Base-by-base conservation (phyloP, 495 filamentous ascomycete species). In the Penicillium roqueforti region DNA sequence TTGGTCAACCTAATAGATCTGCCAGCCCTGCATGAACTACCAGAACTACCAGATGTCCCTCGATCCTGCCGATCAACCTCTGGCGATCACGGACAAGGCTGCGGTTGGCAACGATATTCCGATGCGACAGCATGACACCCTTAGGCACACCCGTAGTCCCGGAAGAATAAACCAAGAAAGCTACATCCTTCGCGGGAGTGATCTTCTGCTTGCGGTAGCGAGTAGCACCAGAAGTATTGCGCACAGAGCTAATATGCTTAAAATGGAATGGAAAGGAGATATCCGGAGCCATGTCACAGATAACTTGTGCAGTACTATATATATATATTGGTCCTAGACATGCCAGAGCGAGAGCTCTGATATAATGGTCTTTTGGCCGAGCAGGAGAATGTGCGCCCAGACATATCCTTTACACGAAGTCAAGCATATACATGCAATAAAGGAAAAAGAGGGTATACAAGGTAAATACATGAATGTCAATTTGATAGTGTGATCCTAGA, bases 131-230 rank as follows among this genome's bases (percentile, higher is more conserved):
- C 83, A 88, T 88, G n/a, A 96, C 92, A 16, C 92, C 92, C 70
- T 97, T 97, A 2, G 93, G 92, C 49, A 88, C 69, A 13, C 92
- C 92, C 0, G 92, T 96, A 0, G 92, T 97, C n/a, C 92, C 92
- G 31, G 85, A 89, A 31, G 82, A 87, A 69, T 96, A 97, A 54
- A 90, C 89, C 56, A 92, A 75, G 74, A 55, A 93, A 73, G 82
- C 60, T 6, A 83, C 55, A 58, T 82, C 78, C 38, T 74, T 75
- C 34, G 67, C 66, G 0, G 78, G 74, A 5, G 68, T 57, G 58
- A 71, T 68, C 74, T 75, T 75, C 38, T 74, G 69, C 49, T 71
- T 73, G 32, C 78, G 71, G 52, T 64, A 77, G 45, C 74, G 69
- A 22, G 68, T 67, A 4, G 76, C 72, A 0, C 81, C 72, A 1